Percentiles rank a stretch among this genome's conserved stretches.
Conservation (phyloP, 345 rosid species). For the rapeseed (Brassica napus) region DNA sequence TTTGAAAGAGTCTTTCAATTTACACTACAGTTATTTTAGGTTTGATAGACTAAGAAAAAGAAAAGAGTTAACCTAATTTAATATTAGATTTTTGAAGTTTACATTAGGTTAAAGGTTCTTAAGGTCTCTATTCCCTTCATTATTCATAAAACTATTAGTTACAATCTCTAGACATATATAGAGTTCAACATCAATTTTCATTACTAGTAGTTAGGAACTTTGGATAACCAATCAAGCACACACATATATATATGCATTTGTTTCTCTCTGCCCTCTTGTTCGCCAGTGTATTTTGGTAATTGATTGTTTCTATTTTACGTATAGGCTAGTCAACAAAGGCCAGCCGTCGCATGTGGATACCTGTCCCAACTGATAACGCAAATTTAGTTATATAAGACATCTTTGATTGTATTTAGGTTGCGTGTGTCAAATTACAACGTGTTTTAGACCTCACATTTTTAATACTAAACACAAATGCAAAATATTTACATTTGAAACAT, state of each 20-base stretch:
- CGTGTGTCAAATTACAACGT: background rate
- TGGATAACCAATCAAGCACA: conserved; percentile 6
- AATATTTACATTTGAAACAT: background rate
- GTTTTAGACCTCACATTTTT: background rate
- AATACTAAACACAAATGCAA: background rate
- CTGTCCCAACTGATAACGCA: background rate
- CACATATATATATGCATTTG: background rate
- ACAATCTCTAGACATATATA: background rate
- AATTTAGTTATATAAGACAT: background rate
- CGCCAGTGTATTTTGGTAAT: background rate
- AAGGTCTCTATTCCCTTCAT: background rate
- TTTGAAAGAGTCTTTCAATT: background rate
- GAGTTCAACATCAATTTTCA: conserved; percentile 11
- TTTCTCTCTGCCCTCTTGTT: background rate
- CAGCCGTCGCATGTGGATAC: background rate
- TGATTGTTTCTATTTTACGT: background rate
- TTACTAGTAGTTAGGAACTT: background rate
- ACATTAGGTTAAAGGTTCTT: background rate
- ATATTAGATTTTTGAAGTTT: background rate
- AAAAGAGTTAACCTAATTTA: background rate
- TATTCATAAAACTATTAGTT: background rate
- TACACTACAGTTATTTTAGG: background rate
- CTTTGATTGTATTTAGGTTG: background rate
- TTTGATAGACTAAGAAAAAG: background rate
- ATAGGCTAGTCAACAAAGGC: background rate